Evolutionary conservation across 2,329 filamentous ascomycete species (phyloP).

Genomic region (Xylaria sp.): DNA sequence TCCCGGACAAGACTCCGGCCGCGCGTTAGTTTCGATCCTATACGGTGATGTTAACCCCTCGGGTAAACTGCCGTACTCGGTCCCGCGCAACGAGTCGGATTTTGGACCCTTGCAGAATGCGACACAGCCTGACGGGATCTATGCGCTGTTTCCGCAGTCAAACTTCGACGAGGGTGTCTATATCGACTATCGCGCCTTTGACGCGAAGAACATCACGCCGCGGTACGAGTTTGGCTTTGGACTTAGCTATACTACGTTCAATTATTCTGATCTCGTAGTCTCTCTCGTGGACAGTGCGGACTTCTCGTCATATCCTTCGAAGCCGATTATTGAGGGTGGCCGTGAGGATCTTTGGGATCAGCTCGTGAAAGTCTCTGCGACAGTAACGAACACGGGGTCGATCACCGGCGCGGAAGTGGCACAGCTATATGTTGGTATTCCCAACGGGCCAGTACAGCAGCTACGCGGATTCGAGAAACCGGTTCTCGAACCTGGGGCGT

Average conservation of each 20-base stretch:
- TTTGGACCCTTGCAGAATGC: slow-evolving; percentile 53
- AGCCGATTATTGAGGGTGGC: slow-evolving; percentile 55
- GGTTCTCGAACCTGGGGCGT: slow-evolving; percentile 59
- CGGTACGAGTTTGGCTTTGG: slow-evolving; percentile 75
- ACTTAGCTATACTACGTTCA: slow-evolving; percentile 74
- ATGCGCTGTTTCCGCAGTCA: slow-evolving; percentile 47
- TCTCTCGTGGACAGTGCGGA: slow-evolving; percentile 32
- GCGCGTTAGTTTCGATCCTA: slow-evolving; percentile 77
- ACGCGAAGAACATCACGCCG: slow-evolving; percentile 65
- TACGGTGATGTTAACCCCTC: slow-evolving; percentile 66
- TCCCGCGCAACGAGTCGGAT: slow-evolving; percentile 59
- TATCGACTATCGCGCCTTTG: slow-evolving; percentile 73
- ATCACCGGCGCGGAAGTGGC: slow-evolving; percentile 71
- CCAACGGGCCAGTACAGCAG: slow-evolving; percentile 57
- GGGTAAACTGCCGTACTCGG: slow-evolving; percentile 62
- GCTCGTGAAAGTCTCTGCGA: slow-evolving; percentile 63
- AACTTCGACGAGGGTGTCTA: slow-evolving; percentile 68
- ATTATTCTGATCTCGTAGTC: slow-evolving; percentile 59
- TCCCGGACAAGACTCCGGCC: slow-evolving; percentile 69
- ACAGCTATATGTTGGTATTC: slow-evolving; percentile 67
- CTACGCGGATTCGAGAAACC: slow-evolving; percentile 72
- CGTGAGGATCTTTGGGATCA: slow-evolving; percentile 59
- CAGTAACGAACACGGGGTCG: slow-evolving; percentile 72
- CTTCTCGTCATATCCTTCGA: slow-evolving; percentile 52
- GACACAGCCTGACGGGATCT: slow-evolving; percentile 57